These are phyloP conservation scores for Crucihimalaya himalaica DNA, from an alignment of 345 rosid species.

Conservation along the genomic window DNA sequence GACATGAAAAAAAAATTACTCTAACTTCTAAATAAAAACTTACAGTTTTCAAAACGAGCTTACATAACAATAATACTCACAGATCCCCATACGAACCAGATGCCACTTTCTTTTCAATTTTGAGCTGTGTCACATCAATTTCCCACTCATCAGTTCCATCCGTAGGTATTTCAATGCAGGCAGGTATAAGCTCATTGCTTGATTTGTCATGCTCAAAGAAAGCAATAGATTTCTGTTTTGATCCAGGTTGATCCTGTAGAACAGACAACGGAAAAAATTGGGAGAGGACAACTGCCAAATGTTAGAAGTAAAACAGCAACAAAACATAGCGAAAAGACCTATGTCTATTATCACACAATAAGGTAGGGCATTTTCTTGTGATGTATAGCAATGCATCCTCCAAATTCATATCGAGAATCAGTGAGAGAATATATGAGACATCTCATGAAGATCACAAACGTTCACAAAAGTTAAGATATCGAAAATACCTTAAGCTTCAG, in stretches of 20 bases:
- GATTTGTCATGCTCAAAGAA: conserved; percentile 48
- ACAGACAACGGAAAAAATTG: conserved; percentile 31
- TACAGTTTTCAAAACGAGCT: neutral
- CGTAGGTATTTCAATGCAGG: conserved; percentile 74
- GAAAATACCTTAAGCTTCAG: conserved; percentile 70
- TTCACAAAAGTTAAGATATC: conserved; percentile 2
- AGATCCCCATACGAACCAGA: conserved; percentile 93
- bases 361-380: conserved; percentile 16
- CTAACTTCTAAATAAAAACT: conserved; percentile 18
- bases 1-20: conserved; percentile 1
- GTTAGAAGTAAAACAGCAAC: neutral
- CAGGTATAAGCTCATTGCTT: conserved; percentile 51
- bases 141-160: conserved; percentile 98
- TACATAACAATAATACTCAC: conserved; percentile 52
- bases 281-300: conserved; percentile 21
- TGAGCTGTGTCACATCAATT: conserved; percentile 73
- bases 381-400: conserved; percentile 10
- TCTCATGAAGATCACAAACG: neutral
- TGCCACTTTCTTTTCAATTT: conserved; percentile 72
- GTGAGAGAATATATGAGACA: neutral
- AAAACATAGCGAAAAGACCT: conserved; percentile 5
- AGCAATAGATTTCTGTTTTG: conserved; percentile 50
- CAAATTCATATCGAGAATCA: conserved; percentile 5
- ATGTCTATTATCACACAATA: conserved; percentile 4
- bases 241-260: conserved; percentile 59